These are phyloP conservation scores for Macrophomina tecta DNA, from an alignment of 2,329 filamentous ascomycete species.

Conservation along the genomic window DNA sequence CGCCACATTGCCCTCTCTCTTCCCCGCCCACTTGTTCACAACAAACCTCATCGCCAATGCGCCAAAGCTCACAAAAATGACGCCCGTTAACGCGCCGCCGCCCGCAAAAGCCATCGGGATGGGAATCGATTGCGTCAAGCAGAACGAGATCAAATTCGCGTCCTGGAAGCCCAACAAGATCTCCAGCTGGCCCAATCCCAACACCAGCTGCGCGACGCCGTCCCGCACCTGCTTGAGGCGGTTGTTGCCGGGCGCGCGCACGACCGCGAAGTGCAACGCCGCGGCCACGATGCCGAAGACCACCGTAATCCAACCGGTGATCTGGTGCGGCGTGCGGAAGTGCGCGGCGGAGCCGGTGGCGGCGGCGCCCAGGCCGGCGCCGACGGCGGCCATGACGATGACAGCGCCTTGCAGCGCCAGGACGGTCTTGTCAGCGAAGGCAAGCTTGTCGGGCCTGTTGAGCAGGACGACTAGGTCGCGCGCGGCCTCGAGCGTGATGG, in stretches of 20 bases:
- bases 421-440: background rate
- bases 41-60: slow-evolving; percentile 7
- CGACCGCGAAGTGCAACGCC: background rate
- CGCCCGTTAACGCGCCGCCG: background rate
- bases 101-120: slow-evolving; percentile 4
- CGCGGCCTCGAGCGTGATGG: slow-evolving; percentile 1
- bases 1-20: background rate
- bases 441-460: background rate
- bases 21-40: background rate
- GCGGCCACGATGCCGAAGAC: background rate
- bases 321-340: slow-evolving; percentile 14
- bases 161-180: slow-evolving; percentile 2
- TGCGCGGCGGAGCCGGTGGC: background rate
- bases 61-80: background rate
- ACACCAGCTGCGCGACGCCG: background rate
- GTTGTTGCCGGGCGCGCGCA: background rate
- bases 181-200: slow-evolving; percentile 1
- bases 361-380: background rate
- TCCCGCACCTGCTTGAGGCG: background rate
- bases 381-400: background rate
- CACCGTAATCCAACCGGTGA: slow-evolving; percentile 9
- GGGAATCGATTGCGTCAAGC: slow-evolving; percentile 1
- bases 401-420: background rate
- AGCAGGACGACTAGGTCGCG: background rate
- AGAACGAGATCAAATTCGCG: slow-evolving; percentile 6